Conservation (phyloP, 2,329 filamentous ascomycete genomes). For the Aspergillus sp. region DNA sequence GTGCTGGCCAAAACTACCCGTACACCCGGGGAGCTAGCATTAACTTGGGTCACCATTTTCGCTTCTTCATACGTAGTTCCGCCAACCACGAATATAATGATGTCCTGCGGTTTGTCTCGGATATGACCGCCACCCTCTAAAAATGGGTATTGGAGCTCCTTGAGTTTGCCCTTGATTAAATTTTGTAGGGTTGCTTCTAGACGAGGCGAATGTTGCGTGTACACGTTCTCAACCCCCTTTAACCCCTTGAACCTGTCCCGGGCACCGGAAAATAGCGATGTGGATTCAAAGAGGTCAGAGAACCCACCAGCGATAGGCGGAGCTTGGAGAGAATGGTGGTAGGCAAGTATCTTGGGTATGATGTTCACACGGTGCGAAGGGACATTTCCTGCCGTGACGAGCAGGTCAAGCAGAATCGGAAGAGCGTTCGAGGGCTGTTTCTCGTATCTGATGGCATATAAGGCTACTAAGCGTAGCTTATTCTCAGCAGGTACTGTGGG, state of each 20-base stretch:
- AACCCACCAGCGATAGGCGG: slow-evolving; percentile 75
- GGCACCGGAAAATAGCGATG: slow-evolving; percentile 86
- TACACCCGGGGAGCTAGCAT: slow-evolving; percentile 84
- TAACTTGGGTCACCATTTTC: slow-evolving; percentile 92
- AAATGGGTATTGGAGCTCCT: slow-evolving; percentile 88
- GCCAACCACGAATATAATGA: slow-evolving; percentile 91
- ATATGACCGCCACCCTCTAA: slow-evolving; percentile 84
- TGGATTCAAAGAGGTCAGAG: slow-evolving; percentile 86
- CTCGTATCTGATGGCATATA: slow-evolving; percentile 93
- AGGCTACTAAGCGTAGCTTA: slow-evolving; percentile 84
- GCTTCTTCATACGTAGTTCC: slow-evolving; percentile 96
- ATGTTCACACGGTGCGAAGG: slow-evolving; percentile 73
- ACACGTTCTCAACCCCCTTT: slow-evolving; percentile 97
- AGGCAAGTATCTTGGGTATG: slow-evolving; percentile 77
- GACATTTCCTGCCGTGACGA: slow-evolving; percentile 80
- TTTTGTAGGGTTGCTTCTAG: slow-evolving; percentile 87
- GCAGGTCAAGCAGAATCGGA: slow-evolving; percentile 80
- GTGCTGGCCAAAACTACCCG: slow-evolving; percentile 89
- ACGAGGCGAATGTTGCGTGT: slow-evolving; percentile 92
- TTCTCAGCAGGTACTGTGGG: slow-evolving; percentile 74
- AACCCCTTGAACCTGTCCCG: slow-evolving; percentile 87
- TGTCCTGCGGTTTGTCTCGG: slow-evolving; percentile 93
- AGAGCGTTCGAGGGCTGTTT: slow-evolving; percentile 82
- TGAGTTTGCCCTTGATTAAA: slow-evolving; percentile 85
- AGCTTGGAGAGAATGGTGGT: slow-evolving; percentile 82